These are phyloP conservation scores for Plenodomus tracheiphilus DNA, from an alignment of 2,329 filamentous ascomycete species.

Conservation along the genomic window DNA sequence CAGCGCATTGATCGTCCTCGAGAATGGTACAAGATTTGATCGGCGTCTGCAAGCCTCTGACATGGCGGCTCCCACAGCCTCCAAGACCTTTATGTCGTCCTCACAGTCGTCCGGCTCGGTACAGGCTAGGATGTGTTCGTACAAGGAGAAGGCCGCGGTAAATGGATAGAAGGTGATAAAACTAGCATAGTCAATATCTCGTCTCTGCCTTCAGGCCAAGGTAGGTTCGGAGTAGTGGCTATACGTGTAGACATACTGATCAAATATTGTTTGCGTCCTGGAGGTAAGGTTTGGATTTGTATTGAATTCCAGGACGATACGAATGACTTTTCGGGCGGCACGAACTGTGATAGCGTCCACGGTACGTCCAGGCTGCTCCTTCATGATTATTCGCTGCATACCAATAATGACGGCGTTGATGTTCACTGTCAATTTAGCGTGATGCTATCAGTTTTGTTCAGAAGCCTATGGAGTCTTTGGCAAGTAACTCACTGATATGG, in stretches of 20 bases:
- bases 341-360: slow-evolving; percentile 21
- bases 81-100: slow-evolving; percentile 26
- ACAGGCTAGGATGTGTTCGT: slow-evolving; percentile 32
- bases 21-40: slow-evolving; percentile 23
- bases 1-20: slow-evolving; percentile 32
- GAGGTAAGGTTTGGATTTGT: not conserved
- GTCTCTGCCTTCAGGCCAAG: not conserved
- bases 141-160: slow-evolving; percentile 34
- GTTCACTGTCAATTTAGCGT: slow-evolving; percentile 16
- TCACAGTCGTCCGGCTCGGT: slow-evolving; percentile 27
- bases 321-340: slow-evolving; percentile 28
- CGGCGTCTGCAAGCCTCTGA: slow-evolving; percentile 14
- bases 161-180: slow-evolving; percentile 38
- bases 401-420: slow-evolving; percentile 32
- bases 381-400: slow-evolving; percentile 20
- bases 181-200: slow-evolving; percentile 7
- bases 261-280: slow-evolving; percentile 11
- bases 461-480: too few species aligned
- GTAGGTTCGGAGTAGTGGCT: not conserved
- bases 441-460: not conserved
- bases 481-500: slow-evolving; percentile 13
- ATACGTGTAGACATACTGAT: slow-evolving; percentile 20
- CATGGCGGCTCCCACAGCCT: slow-evolving; percentile 27
- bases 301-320: slow-evolving; percentile 25
- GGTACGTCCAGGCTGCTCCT: not conserved